Evolutionary conservation across 148 eudicot species (phyloP), one percentile per base, ranked within the genome.

Genomic region (Diospyros kaki): DNA sequence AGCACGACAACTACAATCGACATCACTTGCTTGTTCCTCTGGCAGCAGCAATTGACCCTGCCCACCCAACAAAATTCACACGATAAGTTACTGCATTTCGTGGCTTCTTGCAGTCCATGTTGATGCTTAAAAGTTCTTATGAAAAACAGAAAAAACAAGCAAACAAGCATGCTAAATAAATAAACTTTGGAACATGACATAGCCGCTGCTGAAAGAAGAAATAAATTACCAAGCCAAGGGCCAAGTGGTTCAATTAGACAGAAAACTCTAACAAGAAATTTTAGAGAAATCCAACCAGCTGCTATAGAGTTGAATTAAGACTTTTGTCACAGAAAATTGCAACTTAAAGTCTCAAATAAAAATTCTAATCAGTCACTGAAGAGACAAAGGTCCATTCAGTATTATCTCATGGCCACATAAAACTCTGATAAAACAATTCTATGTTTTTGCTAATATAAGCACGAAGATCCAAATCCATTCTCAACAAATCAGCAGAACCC

Each of bases 11-110:
- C 53, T 41, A 66, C 13, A 15, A 65, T 72, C 48, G 13, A 28
- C 46, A 2, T 42, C 66, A 56, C 40, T 72, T 65, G 39, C 42
- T 28, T 72, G 65, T 38, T 66, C 64, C 75, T 64, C 68, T 64
- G 43, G 75, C 64, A 18, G 13, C 60, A 55, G 63, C 80, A 71
- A 45, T 71, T 54, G 56, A n/a, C 11, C 71, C 80, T 77, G 80
- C 53, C 43, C 55, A 71, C 39, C 14, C 62, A 71, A 43, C n/a
- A 53, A 59, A 63, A 44, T 46, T 61, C 9, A 28, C 58, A 38
- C 46, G 39, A 52, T 62, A 77, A 58, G 28, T 70, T 68, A 43
- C 1, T 45, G 1, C 2, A 61, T 58, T 28, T 5, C 42, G 12
- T 48, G 64, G 64, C 3, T 18, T 58, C 52, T 9, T 28, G 55